Evolutionary conservation across 1,139 yeast species (phyloP).

Genomic region (Candida pseudocylindracea): DNA sequence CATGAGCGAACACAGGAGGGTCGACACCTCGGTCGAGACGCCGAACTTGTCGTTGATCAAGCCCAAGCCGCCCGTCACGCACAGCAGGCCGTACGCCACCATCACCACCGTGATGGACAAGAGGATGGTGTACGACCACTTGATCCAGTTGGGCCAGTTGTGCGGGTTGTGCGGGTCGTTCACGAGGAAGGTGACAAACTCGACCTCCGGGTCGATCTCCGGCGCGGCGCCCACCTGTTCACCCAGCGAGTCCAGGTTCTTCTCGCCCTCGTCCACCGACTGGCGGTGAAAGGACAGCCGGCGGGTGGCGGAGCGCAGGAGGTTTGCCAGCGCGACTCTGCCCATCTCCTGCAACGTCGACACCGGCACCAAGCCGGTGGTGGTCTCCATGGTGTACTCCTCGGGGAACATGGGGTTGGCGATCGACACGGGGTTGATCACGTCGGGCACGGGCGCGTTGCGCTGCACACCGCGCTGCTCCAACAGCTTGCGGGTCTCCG

Average conservation of each 20-base stretch:
- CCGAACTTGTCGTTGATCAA: constrained; percentile 38
- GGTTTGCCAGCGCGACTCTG: constrained; percentile 11
- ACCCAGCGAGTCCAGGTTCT: background rate
- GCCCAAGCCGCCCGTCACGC: constrained; percentile 67
- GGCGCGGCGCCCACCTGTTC: constrained; percentile 3
- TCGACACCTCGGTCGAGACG: constrained; percentile 61
- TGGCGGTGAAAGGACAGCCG: too few relatives aligned
- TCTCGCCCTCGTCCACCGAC: background rate
- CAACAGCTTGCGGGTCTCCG: constrained; percentile 54
- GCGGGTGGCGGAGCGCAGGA: too few relatives aligned
- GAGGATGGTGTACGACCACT: constrained; percentile 49
- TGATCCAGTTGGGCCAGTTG: constrained; percentile 40
- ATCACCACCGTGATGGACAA: constrained; percentile 53
- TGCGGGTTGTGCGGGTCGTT: constrained; percentile 77
- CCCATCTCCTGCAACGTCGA: constrained; percentile 48
- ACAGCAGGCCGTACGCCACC: constrained; percentile 81
- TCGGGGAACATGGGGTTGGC: constrained; percentile 66
- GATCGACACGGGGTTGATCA: constrained; percentile 33
- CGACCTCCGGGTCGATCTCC: constrained; percentile 37
- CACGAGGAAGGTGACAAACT: constrained; percentile 57
- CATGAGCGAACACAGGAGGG: constrained; percentile 64
- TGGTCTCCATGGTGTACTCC: constrained; percentile 72
- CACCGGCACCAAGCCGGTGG: constrained; percentile 69
- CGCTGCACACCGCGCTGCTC: constrained; percentile 36
- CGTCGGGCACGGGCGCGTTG: constrained; percentile 27